A percentile compares a stretch with the other conserved stretches of the same genome.
Conservation (phyloP, 345 rosid species). For the Populus nigra region DNA sequence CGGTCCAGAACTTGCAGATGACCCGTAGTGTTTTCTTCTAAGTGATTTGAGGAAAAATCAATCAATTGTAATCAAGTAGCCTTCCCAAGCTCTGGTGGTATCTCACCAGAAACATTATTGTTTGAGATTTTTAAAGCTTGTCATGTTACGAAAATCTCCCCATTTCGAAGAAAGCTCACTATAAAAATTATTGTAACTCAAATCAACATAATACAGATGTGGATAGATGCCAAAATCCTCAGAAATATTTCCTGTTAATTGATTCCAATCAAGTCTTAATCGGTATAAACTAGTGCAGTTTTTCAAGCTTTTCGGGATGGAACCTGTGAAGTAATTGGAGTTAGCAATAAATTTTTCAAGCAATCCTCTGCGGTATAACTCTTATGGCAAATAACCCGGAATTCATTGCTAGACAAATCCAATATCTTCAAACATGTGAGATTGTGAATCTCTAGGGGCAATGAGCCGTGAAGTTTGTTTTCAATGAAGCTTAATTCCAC, state of each 20-base stretch:
- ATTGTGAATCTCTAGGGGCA: not conserved
- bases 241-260: not conserved
- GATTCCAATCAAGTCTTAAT: too few species aligned
- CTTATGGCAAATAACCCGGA: not conserved
- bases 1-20: too few species aligned
- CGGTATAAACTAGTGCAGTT: not conserved
- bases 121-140: not conserved
- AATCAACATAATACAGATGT: not conserved
- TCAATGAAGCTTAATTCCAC: fast-evolving
- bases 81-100: too few species aligned
- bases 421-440: not conserved
- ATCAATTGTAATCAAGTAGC: too few species aligned
- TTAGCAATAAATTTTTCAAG: not conserved
- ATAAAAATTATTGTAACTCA: not conserved
- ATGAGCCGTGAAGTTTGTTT: not conserved
- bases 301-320: not conserved
- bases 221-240: not conserved
- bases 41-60: too few species aligned
- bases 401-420: fast-evolving
- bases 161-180: too few species aligned
- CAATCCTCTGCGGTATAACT: not conserved
- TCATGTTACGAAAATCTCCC: not conserved
- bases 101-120: not conserved
- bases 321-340: not conserved
- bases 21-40: too few species aligned